Percentiles rank a stretch among this genome's conserved stretches.
Evolutionary conservation across 352 stramenopile species (phyloP).

Genomic region (Phytophthora pisi): DNA sequence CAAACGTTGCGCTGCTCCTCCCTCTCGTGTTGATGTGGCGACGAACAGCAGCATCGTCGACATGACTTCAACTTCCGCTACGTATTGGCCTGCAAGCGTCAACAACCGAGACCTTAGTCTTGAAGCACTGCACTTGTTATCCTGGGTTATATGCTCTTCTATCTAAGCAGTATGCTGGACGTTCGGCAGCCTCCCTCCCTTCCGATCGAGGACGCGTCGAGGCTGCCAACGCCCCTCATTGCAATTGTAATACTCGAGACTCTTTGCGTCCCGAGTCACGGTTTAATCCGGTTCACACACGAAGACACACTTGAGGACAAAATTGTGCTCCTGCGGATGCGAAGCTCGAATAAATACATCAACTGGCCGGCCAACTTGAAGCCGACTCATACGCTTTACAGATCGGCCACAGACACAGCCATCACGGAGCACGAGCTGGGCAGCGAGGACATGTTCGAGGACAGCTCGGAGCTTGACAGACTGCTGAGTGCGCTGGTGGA

Average conservation of each 20-base stretch:
- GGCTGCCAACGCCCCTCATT: constrained; percentile 8
- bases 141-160: constrained; percentile 20
- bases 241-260: constrained; percentile 22
- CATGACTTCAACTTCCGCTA: constrained; percentile 6
- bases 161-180: constrained; percentile 16
- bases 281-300: constrained; percentile 34
- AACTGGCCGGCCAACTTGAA: background rate
- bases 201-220: constrained; percentile 16
- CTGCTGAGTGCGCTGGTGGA: constrained; percentile 41
- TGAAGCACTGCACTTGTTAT: constrained; percentile 14
- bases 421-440: constrained; percentile 47
- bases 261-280: constrained; percentile 20
- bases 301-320: constrained; percentile 36
- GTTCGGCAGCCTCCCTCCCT: constrained; percentile 10
- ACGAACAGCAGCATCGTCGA: background rate
- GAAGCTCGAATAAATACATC: constrained; percentile 40
- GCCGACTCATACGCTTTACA: constrained; percentile 22
- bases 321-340: constrained; percentile 31
- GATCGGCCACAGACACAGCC: constrained; percentile 38
- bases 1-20: no score
- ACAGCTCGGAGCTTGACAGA: constrained; percentile 53
- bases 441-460: constrained; percentile 44
- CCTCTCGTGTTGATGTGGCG: background rate
- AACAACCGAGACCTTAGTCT: background rate
- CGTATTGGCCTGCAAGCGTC: no score